Evolutionary conservation across 768 basidiomycete genomes (phyloP).

Genomic region (Ephemerocybe angulata): DNA sequence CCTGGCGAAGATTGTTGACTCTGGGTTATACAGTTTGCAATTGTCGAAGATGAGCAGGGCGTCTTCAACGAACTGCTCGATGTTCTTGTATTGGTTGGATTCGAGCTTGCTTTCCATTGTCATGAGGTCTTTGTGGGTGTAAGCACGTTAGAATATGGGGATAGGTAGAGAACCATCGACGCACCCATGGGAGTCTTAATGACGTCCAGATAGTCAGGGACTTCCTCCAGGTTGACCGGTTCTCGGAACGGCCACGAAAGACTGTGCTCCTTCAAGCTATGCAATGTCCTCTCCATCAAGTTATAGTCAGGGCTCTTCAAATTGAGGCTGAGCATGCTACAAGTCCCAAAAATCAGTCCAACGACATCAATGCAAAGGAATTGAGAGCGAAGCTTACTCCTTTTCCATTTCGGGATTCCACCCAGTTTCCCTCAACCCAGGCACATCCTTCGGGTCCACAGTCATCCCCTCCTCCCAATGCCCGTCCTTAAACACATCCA

Average conservation of each 20-base stretch:
- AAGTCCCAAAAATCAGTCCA: background rate
- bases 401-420: constrained; percentile 85
- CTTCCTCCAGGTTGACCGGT: constrained; percentile 78
- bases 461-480: constrained; percentile 39
- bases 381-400: constrained; percentile 41
- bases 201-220: constrained; percentile 85
- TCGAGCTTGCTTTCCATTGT: constrained; percentile 92
- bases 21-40: constrained; percentile 84
- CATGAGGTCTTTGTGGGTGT: constrained; percentile 60
- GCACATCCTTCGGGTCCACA: constrained; percentile 76
- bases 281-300: constrained; percentile 73
- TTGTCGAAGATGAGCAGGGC: constrained; percentile 86
- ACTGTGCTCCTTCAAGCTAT: constrained; percentile 73
- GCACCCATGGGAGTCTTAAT: constrained; percentile 91
- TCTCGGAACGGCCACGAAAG: constrained; percentile 83
- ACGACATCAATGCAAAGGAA: background rate
- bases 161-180: constrained; percentile 22
- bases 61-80: constrained; percentile 75
- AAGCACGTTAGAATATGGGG: background rate
- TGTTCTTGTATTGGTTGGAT: constrained; percentile 72
- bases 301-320: constrained; percentile 53
- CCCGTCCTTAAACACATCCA: constrained; percentile 68
- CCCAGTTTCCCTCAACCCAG: constrained; percentile 87
- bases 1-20: constrained; percentile 73
- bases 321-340: constrained; percentile 32